Evolutionary conservation across 192 early-diverging fungal species (phyloP).

Genomic region (Gamsiella multidivaricata): DNA sequence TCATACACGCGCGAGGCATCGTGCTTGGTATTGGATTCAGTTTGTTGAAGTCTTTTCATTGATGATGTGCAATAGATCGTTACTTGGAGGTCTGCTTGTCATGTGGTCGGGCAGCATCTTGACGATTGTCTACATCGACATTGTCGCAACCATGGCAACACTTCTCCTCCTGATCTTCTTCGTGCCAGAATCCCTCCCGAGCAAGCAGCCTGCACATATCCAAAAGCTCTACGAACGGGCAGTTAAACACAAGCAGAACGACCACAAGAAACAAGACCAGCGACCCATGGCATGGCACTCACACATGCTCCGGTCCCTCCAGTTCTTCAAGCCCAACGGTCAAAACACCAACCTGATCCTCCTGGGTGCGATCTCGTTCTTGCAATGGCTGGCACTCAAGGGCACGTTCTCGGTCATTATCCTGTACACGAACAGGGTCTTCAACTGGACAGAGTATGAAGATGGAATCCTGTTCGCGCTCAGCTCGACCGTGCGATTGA

Average conservation of each 20-base stretch:
- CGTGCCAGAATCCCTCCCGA: conserved; percentile 35
- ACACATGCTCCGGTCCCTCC: conserved; percentile 8
- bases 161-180: conserved; percentile 7
- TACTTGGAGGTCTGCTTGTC: conserved; percentile 9
- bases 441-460: conserved; percentile 60
- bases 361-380: conserved; percentile 31
- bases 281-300: conserved; percentile 19
- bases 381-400: conserved; percentile 26
- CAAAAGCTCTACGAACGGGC: conserved; percentile 25
- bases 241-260: conserved; percentile 1
- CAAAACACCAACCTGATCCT: conserved; percentile 37
- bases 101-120: conserved; percentile 1
- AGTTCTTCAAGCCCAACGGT: conserved; percentile 28
- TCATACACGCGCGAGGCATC: too few species aligned
- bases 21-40: too few species aligned
- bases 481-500: conserved; percentile 21
- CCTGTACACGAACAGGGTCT: conserved; percentile 58
- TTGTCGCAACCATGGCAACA: background rate
- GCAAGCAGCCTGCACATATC: conserved; percentile 29
- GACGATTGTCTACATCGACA: conserved; percentile 22
- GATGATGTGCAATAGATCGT: conserved; percentile 7
- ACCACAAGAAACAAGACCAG: background rate
- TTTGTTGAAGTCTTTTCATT: too few species aligned
- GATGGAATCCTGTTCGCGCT: conserved; percentile 52
- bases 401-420: conserved; percentile 42